These are phyloP conservation scores for Ophiostoma novo-ulmi DNA, from an alignment of 2,329 filamentous ascomycete species.

Conservation along the genomic window DNA sequence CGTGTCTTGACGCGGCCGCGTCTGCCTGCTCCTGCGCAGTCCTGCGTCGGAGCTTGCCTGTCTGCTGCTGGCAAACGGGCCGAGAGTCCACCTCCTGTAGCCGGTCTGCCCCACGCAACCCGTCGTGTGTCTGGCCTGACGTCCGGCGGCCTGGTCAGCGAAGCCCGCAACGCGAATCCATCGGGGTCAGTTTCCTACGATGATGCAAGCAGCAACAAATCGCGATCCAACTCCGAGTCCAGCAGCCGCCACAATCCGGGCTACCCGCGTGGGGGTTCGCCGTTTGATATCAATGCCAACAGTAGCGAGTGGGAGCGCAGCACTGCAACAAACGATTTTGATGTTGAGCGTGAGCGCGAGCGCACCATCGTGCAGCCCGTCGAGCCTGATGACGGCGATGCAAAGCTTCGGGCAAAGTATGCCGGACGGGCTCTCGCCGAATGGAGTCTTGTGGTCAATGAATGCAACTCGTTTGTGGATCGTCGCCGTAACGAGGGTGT, in stretches of 20 bases:
- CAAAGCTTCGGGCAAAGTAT: conserved; percentile 51
- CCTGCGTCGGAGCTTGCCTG: conserved; percentile 46
- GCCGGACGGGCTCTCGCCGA: conserved; percentile 70
- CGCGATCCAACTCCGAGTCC: conserved; percentile 22
- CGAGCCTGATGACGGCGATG: conserved; percentile 43
- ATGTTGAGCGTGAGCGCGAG: conserved; percentile 11
- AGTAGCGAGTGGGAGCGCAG: conserved; percentile 18
- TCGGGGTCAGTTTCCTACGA: conserved; percentile 19
- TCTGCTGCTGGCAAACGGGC: conserved; percentile 32
- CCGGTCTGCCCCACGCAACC: conserved; percentile 41
- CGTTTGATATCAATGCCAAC: conserved; percentile 12
- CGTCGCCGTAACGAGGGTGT: conserved; percentile 69
- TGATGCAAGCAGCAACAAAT: conserved; percentile 20
- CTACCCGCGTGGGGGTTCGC: conserved; percentile 15
- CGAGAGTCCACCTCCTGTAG: conserved; percentile 38
- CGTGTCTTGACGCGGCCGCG: conserved; percentile 63
- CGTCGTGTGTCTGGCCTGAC: conserved; percentile 46
- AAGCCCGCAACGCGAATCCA: conserved; percentile 46
- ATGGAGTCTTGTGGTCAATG: conserved; percentile 68
- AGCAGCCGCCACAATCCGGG: conserved; percentile 20
- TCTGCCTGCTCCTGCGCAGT: conserved; percentile 65
- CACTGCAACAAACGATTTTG: conserved; percentile 19
- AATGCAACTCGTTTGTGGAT: conserved; percentile 78
- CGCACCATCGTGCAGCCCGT: conserved; percentile 33
- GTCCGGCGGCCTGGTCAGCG: conserved; percentile 45